Evolutionary conservation across 1,284 basidiomycete species (phyloP).

Genomic region (Ceratobasidium sp.): DNA sequence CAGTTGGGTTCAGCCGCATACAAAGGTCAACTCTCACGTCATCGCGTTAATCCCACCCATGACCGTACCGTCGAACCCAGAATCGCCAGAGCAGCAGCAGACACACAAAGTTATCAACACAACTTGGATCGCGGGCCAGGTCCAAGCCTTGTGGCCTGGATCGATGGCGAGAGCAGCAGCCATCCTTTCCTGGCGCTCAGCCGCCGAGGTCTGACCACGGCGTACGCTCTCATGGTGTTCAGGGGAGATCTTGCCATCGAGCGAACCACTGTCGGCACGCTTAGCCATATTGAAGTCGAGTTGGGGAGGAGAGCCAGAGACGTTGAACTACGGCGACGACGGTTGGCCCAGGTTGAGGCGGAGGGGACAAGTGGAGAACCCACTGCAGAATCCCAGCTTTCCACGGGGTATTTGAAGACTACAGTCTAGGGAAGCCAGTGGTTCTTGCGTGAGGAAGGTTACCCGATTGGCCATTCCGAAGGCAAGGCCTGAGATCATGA

Average conservation of each 20-base stretch:
- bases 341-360: background rate
- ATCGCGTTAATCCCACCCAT: constrained; percentile 64
- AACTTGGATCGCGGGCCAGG: constrained; percentile 58
- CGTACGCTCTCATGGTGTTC: constrained; percentile 23
- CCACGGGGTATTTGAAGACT: constrained; percentile 30
- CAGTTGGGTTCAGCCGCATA: background rate
- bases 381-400: background rate
- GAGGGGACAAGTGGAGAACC: constrained; percentile 9
- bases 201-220: constrained; percentile 10
- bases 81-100: constrained; percentile 57
- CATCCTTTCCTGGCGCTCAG: constrained; percentile 60
- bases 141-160: constrained; percentile 60
- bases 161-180: constrained; percentile 61
- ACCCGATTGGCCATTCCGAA: constrained; percentile 24
- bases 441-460: constrained; percentile 6
- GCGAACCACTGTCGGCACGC: constrained; percentile 19
- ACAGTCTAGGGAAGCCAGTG: background rate
- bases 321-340: background rate
- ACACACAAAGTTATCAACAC: constrained; percentile 51
- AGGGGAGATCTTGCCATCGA: constrained; percentile 31
- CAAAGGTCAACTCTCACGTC: constrained; percentile 18
- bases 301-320: background rate
- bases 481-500: background rate
- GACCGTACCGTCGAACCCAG: constrained; percentile 66
- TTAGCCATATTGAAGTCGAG: constrained; percentile 20